Evolutionary conservation across 352 stramenopile genomes (phyloP).

Genomic region (Pythium phragmitis): DNA sequence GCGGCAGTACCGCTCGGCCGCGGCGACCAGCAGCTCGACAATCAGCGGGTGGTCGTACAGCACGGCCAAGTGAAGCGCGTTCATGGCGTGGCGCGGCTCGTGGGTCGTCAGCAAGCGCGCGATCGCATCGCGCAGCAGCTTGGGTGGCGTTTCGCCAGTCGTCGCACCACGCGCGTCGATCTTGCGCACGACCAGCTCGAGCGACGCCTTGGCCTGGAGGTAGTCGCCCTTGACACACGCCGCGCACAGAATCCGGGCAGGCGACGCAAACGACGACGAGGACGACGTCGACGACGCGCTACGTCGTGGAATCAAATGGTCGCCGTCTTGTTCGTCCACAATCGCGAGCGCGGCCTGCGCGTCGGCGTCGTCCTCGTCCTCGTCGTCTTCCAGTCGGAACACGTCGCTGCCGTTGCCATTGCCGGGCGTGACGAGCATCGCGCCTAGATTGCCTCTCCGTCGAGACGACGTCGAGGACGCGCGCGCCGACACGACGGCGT

Average conservation of each 20-base stretch:
- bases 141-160: conserved; percentile 11
- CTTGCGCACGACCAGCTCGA: conserved; percentile 56
- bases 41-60: conserved; percentile 75
- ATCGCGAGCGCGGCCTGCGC: background rate
- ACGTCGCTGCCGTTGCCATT: background rate
- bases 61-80: conserved; percentile 63
- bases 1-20: conserved; percentile 47
- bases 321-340: conserved; percentile 10
- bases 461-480: background rate
- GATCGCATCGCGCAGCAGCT: conserved; percentile 24
- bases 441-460: conserved; percentile 10
- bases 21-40: conserved; percentile 51
- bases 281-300: too few relatives aligned
- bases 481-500: background rate
- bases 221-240: conserved; percentile 79
- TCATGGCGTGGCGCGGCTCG: conserved; percentile 76
- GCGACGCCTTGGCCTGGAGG: conserved; percentile 60
- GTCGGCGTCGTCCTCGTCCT: conserved; percentile 3
- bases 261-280: conserved; percentile 39
- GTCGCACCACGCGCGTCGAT: conserved; percentile 16
- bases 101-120: conserved; percentile 60
- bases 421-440: background rate
- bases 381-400: conserved; percentile 28
- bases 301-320: background rate
- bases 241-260: conserved; percentile 61